Evolutionary conservation across 1,139 yeast genomes (phyloP), one percentile per base, ranked within the genome.

Genomic region (Magnusiomyces suaveolens): DNA sequence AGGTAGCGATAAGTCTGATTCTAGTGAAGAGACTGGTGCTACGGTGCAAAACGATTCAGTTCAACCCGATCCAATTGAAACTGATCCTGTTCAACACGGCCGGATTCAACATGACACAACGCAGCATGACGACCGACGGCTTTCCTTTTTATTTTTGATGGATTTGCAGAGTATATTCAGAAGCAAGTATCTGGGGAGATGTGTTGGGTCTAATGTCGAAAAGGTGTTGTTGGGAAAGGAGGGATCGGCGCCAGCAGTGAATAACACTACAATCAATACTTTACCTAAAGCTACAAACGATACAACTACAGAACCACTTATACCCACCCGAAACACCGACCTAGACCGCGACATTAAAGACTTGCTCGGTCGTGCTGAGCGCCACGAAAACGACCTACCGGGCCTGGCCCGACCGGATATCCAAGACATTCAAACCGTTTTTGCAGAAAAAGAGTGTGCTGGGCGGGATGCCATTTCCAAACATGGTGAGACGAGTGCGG

Each of bases 401-500:
- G 65, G 63, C 3, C 56, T 63, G 43, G 73, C 74, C 14, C 66
- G 69, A 50, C 59, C 62, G 53, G 76, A 73, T 55, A 61, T 73
- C 47, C 71, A 70, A 48, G 66, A 69, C 53, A 76, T 73, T 54
- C 67, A 68, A 60, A 66, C 69, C 44, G 63, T 72, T 51, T 71
- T 73, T 75, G 66, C 70, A 41, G 72, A 72, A n/a, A n/a, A n/a
- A n/a, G n/a, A n/a, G n/a, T n/a, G n/a, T n/a, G n/a, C n/a, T n/a
- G n/a, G n/a, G n/a, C n/a, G n/a, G n/a, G n/a, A n/a, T n/a, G n/a
- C n/a, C n/a, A n/a, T n/a, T n/a, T n/a, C n/a, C n/a, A n/a, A n/a
- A n/a, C n/a, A n/a, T n/a, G n/a, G n/a, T n/a, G n/a, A n/a, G n/a
- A n/a, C n/a, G 56, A 73, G 72, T 58, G 70, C 73, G 38, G 76